A percentile compares a stretch with the other conserved stretches of the same genome.
Conservation (phyloP, 2,329 filamentous ascomycete species). For the Triangularia verruculosa region DNA sequence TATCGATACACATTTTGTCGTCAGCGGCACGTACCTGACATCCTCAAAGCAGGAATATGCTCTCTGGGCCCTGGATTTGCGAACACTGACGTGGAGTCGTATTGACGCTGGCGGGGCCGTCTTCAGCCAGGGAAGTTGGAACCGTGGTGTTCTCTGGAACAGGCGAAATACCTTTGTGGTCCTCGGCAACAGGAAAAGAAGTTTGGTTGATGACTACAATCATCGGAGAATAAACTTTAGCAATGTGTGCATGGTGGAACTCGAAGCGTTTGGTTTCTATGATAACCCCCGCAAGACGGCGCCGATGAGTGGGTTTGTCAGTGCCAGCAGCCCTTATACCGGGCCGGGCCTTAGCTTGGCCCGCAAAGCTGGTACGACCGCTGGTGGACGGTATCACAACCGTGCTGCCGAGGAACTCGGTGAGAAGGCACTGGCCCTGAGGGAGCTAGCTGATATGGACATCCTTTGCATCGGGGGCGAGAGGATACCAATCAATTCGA, state of each 20-base stretch:
- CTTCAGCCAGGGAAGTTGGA: constrained; percentile 97
- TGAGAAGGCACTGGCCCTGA: constrained; percentile 70
- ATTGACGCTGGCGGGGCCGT: constrained; percentile 94
- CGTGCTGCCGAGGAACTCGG: constrained; percentile 82
- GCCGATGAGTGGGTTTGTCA: constrained; percentile 80
- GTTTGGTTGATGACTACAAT: constrained; percentile 95
- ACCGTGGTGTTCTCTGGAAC: constrained; percentile 89
- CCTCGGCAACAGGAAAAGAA: constrained; percentile 87
- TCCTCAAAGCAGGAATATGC: constrained; percentile 98
- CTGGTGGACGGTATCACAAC: constrained; percentile 73
- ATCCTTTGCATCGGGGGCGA: constrained; percentile 89
- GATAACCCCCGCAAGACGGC: constrained; percentile 82
- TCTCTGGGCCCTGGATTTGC: constrained; percentile 88
- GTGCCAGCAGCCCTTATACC: constrained; percentile 70
- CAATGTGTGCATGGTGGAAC: constrained; percentile 93
- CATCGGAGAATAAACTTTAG: constrained; percentile 96
- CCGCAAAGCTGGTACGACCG: constrained; percentile 61
- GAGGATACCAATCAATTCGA: constrained; percentile 88
- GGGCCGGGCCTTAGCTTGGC: constrained; percentile 55
- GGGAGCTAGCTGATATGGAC: constrained; percentile 96
- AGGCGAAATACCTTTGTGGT: constrained; percentile 94
- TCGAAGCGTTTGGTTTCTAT: constrained; percentile 95
- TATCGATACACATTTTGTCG: constrained; percentile 93
- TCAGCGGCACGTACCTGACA: constrained; percentile 94
- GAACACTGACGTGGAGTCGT: constrained; percentile 85